Base-by-base conservation (phyloP, 805 yeast genomes). In the Candida piceae region DNA sequence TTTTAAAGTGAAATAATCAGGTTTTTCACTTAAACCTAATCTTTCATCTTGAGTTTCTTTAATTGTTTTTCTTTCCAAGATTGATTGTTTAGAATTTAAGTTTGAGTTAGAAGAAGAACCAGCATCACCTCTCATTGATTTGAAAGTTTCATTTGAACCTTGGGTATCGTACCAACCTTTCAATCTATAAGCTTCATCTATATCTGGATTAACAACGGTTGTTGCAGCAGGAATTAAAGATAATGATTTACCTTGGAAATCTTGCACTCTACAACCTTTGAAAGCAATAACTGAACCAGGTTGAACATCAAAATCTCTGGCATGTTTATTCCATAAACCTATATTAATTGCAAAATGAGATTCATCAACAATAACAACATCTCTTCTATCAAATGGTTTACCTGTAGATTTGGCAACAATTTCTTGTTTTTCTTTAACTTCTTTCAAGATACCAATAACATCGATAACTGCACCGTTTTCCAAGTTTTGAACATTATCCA, bases 131-230 rank as follows among this genome's bases (percentile, higher is more conserved):
- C 76, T 79, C 55, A 86, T 60, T 9, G 79, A 66, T 48, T 75
- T 74, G 66, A 84, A 88, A 27, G 59, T 63, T 38, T 77, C 78
- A 36, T 67, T 62, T 16, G 71, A 70, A 27, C 96, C 97, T 48
- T 74, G 78, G 28, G 82, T 74, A 53, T 87, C 95, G 54, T 78
- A 93, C 99, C 99, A 93, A 6, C 97, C 97, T 60, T 87, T 86
- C 49, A 93, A 72, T 37, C 76, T 72, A 58, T 78, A 87, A 4
- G 97, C 90, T 58, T 87, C 96, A 15, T 85, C 80, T 16, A 84
- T 74, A 55, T 89, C 96, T 2, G 98, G 98, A 52, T 86, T 85
- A 10, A 84, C 72, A 25, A 78, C 60, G 45, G 93, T 63, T 1
- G 84, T 73, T 16, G 96, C 88, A 9, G 85, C 72, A 42, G 81